phyloP scores from a whole-genome alignment of 176 grass and related monocot species.

The Musa beccarii region DNA sequence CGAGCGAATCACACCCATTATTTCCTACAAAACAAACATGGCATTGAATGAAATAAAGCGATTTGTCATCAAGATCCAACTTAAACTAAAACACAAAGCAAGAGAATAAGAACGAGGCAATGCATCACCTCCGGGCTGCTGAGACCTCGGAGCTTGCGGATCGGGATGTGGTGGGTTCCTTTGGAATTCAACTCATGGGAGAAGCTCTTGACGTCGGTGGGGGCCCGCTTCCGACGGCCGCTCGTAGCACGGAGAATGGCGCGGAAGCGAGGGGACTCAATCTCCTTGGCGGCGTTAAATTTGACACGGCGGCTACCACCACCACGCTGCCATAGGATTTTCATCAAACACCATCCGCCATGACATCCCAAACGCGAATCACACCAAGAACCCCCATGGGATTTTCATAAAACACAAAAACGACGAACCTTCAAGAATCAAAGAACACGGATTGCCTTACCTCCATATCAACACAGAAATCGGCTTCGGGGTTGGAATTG shows the following conservation, averaged over 20 bases:
- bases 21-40: conserved; percentile 38
- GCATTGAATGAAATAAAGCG: not conserved
- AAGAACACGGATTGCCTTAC: not conserved
- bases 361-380: not conserved
- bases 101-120: conserved; percentile 5
- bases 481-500: not conserved
- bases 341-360: not conserved
- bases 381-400: not conserved
- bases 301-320: conserved; percentile 17
- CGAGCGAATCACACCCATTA: conserved; percentile 48
- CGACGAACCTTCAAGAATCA: not conserved
- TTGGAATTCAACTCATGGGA: conserved; percentile 67
- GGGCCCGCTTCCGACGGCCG: conserved; percentile 60
- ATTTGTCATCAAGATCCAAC: not conserved
- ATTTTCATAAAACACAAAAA: not conserved
- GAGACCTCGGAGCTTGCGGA: conserved; percentile 43
- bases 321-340: conserved; percentile 3
- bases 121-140: conserved; percentile 26
- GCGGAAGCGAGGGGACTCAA: conserved; percentile 86
- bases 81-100: not conserved
- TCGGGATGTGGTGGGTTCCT: conserved; percentile 29
- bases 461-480: conserved; percentile 1
- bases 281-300: conserved; percentile 44
- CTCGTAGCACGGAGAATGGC: conserved; percentile 76
- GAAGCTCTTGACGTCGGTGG: conserved; percentile 72